A percentile compares a stretch with the other conserved stretches of the same genome.
phyloP scores from a whole-genome alignment of 257 asterid genomes.

The Leonotis leonurus region DNA sequence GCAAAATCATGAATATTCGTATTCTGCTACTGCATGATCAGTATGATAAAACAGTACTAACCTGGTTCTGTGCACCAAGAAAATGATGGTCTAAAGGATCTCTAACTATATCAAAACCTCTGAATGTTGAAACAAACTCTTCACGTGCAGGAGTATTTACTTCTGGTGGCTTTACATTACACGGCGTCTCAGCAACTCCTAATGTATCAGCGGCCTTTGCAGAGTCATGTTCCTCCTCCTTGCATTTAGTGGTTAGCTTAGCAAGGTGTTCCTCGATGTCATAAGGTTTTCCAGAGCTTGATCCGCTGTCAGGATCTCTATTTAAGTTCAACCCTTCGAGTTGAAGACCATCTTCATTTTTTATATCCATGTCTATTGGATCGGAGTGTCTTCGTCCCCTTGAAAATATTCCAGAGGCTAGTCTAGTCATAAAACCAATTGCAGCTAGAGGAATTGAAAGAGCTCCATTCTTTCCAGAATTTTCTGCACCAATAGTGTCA shows the following conservation, averaged over 20 bases:
- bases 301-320: slow-evolving; percentile 33
- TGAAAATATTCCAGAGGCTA: slow-evolving; percentile 88
- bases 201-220: slow-evolving; percentile 32
- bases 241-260: slow-evolving; percentile 26
- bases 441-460: slow-evolving; percentile 89
- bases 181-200: slow-evolving; percentile 43
- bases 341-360: slow-evolving; percentile 53
- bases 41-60: slow-evolving; percentile 25
- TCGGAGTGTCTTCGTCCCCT: slow-evolving; percentile 57
- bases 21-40: neutral
- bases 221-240: slow-evolving; percentile 35
- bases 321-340: slow-evolving; percentile 30
- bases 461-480: slow-evolving; percentile 67
- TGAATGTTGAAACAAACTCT: slow-evolving; percentile 43
- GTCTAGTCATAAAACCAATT: slow-evolving; percentile 75
- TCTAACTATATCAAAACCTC: slow-evolving; percentile 71
- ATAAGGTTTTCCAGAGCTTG: slow-evolving; percentile 43
- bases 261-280: slow-evolving; percentile 31
- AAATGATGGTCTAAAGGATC: slow-evolving; percentile 85
- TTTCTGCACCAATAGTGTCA: slow-evolving; percentile 34
- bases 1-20: no score
- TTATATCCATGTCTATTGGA: slow-evolving; percentile 32
- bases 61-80: slow-evolving; percentile 60
- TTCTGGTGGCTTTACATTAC: slow-evolving; percentile 36
- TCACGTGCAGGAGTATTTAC: slow-evolving; percentile 25